These are phyloP conservation scores for Coemansia sp. DNA, from an alignment of 192 early-diverging fungal species.

Conservation along the genomic window DNA sequence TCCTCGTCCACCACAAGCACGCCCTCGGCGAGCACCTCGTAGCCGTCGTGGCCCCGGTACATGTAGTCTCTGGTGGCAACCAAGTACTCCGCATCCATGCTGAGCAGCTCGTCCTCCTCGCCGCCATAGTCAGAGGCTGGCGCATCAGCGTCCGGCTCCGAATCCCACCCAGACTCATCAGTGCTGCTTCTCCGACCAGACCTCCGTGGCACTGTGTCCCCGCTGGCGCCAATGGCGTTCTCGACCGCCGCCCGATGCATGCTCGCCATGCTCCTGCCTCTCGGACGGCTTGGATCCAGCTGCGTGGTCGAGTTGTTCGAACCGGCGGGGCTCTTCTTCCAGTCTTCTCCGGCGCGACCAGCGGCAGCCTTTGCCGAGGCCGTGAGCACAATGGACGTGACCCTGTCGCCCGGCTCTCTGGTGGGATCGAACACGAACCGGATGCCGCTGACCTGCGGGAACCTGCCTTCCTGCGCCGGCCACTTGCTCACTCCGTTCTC, in stretches of 20 bases:
- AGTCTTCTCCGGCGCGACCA: neutral
- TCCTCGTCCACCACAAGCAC: constrained; percentile 63
- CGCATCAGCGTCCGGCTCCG: constrained; percentile 25
- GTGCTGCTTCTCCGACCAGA: neutral
- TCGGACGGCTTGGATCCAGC: neutral
- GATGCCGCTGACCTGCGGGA: constrained; percentile 67
- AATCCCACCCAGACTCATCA: constrained; percentile 13
- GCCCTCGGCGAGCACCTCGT: constrained; percentile 46
- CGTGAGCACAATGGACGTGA: constrained; percentile 52
- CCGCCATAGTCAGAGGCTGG: constrained; percentile 32
- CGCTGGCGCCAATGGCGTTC: constrained; percentile 25
- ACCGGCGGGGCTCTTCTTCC: neutral
- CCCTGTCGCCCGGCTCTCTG: constrained; percentile 52
- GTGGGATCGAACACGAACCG: constrained; percentile 61
- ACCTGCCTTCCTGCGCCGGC: constrained; percentile 70
- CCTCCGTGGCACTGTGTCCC: neutral
- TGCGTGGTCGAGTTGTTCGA: neutral
- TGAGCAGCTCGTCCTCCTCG: constrained; percentile 51
- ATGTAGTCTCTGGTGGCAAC: constrained; percentile 66
- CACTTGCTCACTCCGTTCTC: constrained; percentile 68
- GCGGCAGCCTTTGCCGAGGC: constrained; percentile 36
- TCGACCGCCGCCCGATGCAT: constrained; percentile 29
- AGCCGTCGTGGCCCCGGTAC: constrained; percentile 67
- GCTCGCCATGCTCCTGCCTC: constrained; percentile 7
- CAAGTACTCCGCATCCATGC: constrained; percentile 53